Evolutionary conservation across 2,329 filamentous ascomycete genomes (phyloP), one percentile per base, ranked within the genome.

Genomic region (Scytalidium lignicola): DNA sequence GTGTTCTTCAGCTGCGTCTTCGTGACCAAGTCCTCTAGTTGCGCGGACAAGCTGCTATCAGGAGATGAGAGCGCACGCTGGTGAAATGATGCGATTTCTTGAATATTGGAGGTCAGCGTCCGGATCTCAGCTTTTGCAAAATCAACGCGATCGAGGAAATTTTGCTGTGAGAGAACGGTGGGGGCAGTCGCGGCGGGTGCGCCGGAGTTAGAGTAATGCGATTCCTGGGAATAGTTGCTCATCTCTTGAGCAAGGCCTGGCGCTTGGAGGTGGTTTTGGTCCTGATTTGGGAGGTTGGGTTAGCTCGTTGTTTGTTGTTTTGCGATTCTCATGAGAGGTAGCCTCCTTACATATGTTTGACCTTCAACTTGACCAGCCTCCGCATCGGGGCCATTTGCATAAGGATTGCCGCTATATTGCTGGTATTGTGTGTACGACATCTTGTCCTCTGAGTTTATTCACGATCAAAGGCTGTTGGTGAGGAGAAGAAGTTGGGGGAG

Each of bases 1-100:
- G 79, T 83, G 70, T 88, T 90, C 61, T 84, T 78, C 55, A 83
- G 71, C 65, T 88, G 84, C 4, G 86, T 90, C 58, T 88, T 75
- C 42, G 82, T 74, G 49, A 89, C 79, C 47, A 86, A 74, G 59
- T 78, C 74, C 67, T 91, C 67, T 82, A 65, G 78, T 44, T 74
- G 68, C 46, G 71, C 71, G 44, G 77, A 74, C 32, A 68, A 64
- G 46, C 61, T 65, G 41, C 70, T 69, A 65, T 89, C 85, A 50
- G 83, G 76, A 52, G 83, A 83, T 56, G 79, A 76, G 22, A 91
- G 76, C 20, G 84, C 77, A 62, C 83, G 83, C 72, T 89, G 84
- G 68, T 91, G 86, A 48, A 88, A 74, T 49, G 76, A 76, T 41
- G 78, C 79, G 57, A 91, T 87, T 59, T 81, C 71, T 59, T 82